Percentiles rank a stretch among this genome's conserved stretches.
Evolutionary conservation across 2,329 filamentous ascomycete genomes (phyloP).

Genomic region (Cladobotryum mycophilum): DNA sequence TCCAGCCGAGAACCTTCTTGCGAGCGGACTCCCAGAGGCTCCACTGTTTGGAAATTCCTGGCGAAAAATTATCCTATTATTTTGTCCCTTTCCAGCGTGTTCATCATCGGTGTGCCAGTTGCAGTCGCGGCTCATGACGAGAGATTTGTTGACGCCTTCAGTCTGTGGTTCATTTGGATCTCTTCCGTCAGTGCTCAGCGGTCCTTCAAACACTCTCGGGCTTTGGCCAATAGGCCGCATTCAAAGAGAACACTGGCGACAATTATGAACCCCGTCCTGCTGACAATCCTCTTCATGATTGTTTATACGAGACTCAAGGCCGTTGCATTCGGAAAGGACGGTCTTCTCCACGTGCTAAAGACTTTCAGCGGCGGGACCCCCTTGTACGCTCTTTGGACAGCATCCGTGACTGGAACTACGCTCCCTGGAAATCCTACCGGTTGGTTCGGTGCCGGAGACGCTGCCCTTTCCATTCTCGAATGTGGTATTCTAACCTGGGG

Average conservation of each 20-base stretch:
- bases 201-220: conserved; percentile 23
- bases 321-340: conserved; percentile 20
- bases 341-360: conserved; percentile 24
- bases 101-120: conserved; percentile 37
- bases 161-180: conserved; percentile 46
- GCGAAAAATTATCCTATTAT: conserved; percentile 20
- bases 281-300: conserved; percentile 39
- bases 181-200: conserved; percentile 33
- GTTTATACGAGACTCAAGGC: conserved; percentile 38
- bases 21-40: neutral
- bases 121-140: conserved; percentile 27
- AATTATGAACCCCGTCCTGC: conserved; percentile 42
- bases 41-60: conserved; percentile 9
- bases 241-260: conserved; percentile 30
- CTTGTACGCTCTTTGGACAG: conserved; percentile 31
- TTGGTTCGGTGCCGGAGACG: conserved; percentile 43
- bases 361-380: conserved; percentile 29
- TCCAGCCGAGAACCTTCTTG: neutral
- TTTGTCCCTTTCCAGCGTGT: conserved; percentile 25
- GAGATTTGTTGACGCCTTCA: conserved; percentile 38
- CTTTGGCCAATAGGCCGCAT: conserved; percentile 4
- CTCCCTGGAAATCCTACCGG: conserved; percentile 14
- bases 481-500: conserved; percentile 48
- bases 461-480: conserved; percentile 43
- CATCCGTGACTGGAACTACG: conserved; percentile 5